Conservation (phyloP, 169 alveolate genomes). For the Plasmodium relictum region DNA sequence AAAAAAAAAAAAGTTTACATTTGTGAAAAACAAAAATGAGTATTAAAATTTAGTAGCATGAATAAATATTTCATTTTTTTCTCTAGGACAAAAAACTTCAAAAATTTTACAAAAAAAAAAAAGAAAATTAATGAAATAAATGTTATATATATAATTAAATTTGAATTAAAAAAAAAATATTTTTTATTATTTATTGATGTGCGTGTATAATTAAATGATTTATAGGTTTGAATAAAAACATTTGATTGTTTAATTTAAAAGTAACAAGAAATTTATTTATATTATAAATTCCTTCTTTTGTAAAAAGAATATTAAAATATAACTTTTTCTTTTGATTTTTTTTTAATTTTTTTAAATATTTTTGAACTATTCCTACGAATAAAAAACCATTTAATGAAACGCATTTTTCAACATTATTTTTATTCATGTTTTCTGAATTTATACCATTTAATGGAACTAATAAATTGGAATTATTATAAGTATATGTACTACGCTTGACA, state of each 20-base stretch:
- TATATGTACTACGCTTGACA: slow-evolving; percentile 16
- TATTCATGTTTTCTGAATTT: not conserved
- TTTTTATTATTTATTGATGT: slow-evolving; percentile 19
- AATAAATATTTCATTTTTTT: no score
- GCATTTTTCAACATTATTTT: slow-evolving; percentile 8
- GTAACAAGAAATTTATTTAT: slow-evolving; percentile 55
- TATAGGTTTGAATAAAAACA: slow-evolving; percentile 45
- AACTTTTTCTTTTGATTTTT: slow-evolving; percentile 37
- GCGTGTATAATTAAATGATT: slow-evolving; percentile 50
- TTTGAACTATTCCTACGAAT: slow-evolving; percentile 43
- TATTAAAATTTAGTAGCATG: no score
- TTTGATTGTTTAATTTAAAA: slow-evolving; percentile 21
- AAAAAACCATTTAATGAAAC: slow-evolving; percentile 46
- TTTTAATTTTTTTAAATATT: slow-evolving; percentile 53
- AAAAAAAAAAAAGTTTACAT: no score
- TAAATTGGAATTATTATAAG: not conserved
- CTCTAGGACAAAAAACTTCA: no score
- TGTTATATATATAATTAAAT: not conserved
- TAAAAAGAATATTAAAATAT: slow-evolving; percentile 57
- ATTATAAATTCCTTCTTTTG: slow-evolving; percentile 57
- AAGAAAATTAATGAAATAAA: not conserved
- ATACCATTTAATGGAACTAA: not conserved
- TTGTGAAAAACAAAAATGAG: no score
- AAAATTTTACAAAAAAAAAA: not conserved
- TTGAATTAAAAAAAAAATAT: not conserved